A percentile compares a stretch with the other conserved stretches of the same genome.
phyloP scores from a whole-genome alignment of 2,329 filamentous ascomycete species.

The Didymella pinodella region DNA sequence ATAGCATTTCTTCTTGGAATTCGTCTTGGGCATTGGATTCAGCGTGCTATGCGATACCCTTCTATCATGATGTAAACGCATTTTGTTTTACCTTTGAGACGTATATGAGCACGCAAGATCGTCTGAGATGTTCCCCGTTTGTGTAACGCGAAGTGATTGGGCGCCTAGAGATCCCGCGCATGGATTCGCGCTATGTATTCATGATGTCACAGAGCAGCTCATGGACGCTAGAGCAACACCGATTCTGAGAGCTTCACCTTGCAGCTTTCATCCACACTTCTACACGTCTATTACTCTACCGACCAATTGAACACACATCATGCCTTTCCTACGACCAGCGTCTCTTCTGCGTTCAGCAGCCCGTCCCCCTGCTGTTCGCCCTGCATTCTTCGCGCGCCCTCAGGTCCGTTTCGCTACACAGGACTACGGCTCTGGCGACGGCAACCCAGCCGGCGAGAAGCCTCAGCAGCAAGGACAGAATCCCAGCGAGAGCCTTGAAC shows the following conservation, averaged over 20 bases:
- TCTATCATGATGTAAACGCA: conserved; percentile 7
- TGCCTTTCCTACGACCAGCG: conserved; percentile 44
- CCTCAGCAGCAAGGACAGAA: conserved; percentile 54
- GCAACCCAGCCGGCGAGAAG: conserved; percentile 55
- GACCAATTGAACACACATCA: conserved; percentile 23
- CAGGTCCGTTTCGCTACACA: conserved; percentile 47
- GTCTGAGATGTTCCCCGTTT: conserved; percentile 1
- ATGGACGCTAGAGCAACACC: not conserved
- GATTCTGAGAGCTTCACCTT: not conserved
- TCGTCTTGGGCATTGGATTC: not conserved
- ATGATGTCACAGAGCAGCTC: conserved; percentile 13
- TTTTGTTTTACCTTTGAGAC: not conserved
- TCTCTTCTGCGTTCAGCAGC: conserved; percentile 42
- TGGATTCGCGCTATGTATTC: conserved; percentile 4
- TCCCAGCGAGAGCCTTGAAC: conserved; percentile 52
- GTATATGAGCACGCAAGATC: not conserved
- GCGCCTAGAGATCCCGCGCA: conserved; percentile 1
- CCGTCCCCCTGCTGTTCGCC: conserved; percentile 33
- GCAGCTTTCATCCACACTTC: conserved; percentile 3
- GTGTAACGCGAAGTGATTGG: conserved; percentile 13
- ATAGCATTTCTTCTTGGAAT: conserved; percentile 4
- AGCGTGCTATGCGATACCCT: conserved; percentile 19
- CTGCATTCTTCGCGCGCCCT: conserved; percentile 38
- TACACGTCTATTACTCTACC: not conserved
- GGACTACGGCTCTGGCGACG: conserved; percentile 55